phyloP scores from a whole-genome alignment of 1,284 basidiomycete genomes.

The Heterobasidion parviporum region DNA sequence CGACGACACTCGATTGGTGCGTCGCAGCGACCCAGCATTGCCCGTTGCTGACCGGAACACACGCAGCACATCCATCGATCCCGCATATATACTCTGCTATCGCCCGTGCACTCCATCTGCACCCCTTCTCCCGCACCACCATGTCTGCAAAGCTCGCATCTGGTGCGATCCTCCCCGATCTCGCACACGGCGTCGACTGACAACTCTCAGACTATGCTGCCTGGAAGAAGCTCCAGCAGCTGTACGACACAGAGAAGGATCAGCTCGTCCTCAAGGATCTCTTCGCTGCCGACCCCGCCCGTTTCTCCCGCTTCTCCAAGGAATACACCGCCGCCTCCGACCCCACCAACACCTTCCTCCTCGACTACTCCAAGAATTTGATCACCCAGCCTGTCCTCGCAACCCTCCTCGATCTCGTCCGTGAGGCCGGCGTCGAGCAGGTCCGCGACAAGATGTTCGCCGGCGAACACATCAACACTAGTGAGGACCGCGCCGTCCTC shows the following conservation, averaged over 20 bases:
- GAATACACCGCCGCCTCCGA: constrained; percentile 65
- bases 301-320: constrained; percentile 83
- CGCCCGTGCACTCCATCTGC: background rate
- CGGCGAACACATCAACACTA: constrained; percentile 97
- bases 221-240: constrained; percentile 88
- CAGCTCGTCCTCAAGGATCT: constrained; percentile 85
- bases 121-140: background rate
- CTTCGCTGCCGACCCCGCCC: constrained; percentile 80
- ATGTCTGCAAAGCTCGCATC: background rate
- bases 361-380: constrained; percentile 97
- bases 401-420: constrained; percentile 72
- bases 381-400: constrained; percentile 82
- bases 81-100: background rate
- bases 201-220: constrained; percentile 63
- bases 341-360: constrained; percentile 73
- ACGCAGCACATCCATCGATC: background rate
- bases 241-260: constrained; percentile 71
- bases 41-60: background rate
- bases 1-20: background rate
- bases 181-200: background rate
- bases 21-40: background rate
- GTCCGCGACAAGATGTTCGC: constrained; percentile 91
- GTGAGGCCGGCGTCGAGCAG: constrained; percentile 82
- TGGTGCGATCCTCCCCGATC: background rate
- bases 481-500: constrained; percentile 92